Percentiles rank a stretch among this genome's conserved stretches.
Evolutionary conservation across 495 filamentous ascomycete species (phyloP).

Genomic region (Hypoxylon perforatum): DNA sequence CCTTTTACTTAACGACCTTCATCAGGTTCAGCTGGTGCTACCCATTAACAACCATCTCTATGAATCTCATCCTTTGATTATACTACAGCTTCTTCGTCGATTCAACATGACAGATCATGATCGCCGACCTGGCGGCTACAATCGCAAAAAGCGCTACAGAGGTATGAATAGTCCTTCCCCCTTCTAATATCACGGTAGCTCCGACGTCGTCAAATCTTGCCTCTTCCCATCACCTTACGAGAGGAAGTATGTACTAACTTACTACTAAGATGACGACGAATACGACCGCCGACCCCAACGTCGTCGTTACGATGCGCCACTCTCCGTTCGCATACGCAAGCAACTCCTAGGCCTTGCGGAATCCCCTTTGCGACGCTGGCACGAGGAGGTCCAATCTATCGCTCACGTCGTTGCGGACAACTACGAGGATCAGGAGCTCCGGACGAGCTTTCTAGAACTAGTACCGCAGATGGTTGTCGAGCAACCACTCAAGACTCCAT

Average conservation of each 20-base stretch:
- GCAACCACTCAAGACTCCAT: constrained; percentile 96
- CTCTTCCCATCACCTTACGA: not conserved
- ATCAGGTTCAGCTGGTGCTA: constrained; percentile 7
- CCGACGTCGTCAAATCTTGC: constrained; percentile 13
- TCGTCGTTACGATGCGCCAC: constrained; percentile 82
- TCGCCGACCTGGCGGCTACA: constrained; percentile 66
- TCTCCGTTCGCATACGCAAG: constrained; percentile 78
- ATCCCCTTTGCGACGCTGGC: constrained; percentile 80
- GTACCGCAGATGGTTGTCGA: constrained; percentile 81
- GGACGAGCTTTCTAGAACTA: constrained; percentile 74
- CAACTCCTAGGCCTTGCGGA: constrained; percentile 87
- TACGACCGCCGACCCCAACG: constrained; percentile 77
- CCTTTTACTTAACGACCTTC: too few relatives aligned
- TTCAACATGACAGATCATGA: constrained; percentile 78
- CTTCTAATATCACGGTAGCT: constrained; percentile 20
- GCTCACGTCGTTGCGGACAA: constrained; percentile 81
- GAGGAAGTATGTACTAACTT: constrained; percentile 48
- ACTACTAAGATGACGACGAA: constrained; percentile 71
- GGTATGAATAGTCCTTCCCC: constrained; percentile 51
- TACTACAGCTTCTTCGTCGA: constrained; percentile 2
- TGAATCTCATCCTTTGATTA: constrained; percentile 15
- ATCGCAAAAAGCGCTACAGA: constrained; percentile 72
- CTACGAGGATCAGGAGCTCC: constrained; percentile 78
- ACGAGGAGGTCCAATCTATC: constrained; percentile 82
- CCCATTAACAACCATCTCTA: constrained; percentile 11